These are phyloP conservation scores for Ophiorrhiza pumila DNA, from an alignment of 257 asterid genomes.

Conservation along the genomic window DNA sequence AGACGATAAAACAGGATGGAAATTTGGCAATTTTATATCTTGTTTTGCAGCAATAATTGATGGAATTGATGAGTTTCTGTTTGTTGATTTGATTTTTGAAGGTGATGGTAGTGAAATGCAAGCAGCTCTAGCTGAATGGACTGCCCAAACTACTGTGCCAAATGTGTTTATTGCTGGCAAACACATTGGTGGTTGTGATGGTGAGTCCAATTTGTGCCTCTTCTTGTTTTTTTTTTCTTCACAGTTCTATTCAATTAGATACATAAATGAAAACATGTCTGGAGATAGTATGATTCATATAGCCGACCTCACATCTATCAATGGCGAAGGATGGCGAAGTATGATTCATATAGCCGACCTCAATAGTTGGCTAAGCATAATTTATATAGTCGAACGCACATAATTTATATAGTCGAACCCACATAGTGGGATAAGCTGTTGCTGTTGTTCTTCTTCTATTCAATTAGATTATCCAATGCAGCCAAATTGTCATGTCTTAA, in stretches of 20 bases:
- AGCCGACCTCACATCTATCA: too few species aligned
- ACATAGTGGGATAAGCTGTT: too few species aligned
- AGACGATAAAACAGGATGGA: background rate
- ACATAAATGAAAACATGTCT: too few species aligned
- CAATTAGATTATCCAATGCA: background rate
- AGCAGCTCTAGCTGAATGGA: constrained; percentile 70
- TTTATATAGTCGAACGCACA: too few species aligned
- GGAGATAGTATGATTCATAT: too few species aligned
- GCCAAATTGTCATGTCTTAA: too few species aligned
- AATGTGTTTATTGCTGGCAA: constrained; percentile 74
- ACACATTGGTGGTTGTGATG: constrained; percentile 84
- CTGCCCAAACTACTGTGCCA: constrained; percentile 80
- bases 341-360: too few species aligned
- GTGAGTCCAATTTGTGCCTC: constrained; percentile 31
- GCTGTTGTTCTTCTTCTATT: background rate
- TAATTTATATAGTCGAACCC: too few species aligned
- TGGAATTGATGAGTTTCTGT: background rate
- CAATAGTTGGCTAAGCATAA: too few species aligned
- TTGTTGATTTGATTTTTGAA: constrained; percentile 19
- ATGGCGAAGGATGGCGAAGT: too few species aligned
- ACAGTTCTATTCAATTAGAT: too few species aligned
- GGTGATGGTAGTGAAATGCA: constrained; percentile 72
- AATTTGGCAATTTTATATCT: background rate
- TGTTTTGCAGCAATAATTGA: background rate
- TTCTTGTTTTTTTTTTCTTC: background rate